Conservation (phyloP, 805 yeast species). For the Lipomyces orientalis region DNA sequence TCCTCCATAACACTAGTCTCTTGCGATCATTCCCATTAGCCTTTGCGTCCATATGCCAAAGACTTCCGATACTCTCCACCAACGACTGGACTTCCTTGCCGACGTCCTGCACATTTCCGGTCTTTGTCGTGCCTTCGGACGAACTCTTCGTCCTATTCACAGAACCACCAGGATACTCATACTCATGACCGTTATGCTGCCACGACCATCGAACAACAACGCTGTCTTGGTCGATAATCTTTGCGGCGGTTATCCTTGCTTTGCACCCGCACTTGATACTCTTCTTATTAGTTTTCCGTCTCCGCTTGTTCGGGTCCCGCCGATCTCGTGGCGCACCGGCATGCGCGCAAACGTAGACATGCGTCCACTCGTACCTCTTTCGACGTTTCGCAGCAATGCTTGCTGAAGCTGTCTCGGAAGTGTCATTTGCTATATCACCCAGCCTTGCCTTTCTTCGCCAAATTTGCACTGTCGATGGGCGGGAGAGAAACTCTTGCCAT, state of each 20-base stretch:
- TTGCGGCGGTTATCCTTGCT: slow-evolving; percentile 17
- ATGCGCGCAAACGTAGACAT: slow-evolving; percentile 24
- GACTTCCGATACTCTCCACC: background rate
- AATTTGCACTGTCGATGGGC: slow-evolving; percentile 11
- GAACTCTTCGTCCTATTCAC: too few species aligned
- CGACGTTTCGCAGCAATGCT: background rate
- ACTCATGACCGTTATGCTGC: slow-evolving; percentile 21
- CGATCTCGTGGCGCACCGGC: slow-evolving; percentile 24
- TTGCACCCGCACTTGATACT: slow-evolving; percentile 28
- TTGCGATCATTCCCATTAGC: background rate
- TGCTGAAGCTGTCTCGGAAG: background rate
- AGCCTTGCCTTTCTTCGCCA: slow-evolving; percentile 24
- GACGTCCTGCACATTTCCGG: background rate
- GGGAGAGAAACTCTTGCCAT: slow-evolving; percentile 14
- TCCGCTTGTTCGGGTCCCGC: slow-evolving; percentile 29
- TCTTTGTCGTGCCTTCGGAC: background rate
- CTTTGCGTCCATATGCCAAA: background rate
- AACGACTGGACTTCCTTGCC: background rate
- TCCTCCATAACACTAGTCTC: background rate
- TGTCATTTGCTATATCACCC: background rate
- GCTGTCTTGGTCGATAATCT: background rate
- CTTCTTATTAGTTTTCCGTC: slow-evolving; percentile 11
- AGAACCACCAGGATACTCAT: slow-evolving; percentile 6
- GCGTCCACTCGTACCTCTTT: slow-evolving; percentile 53
- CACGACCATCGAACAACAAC: slow-evolving; percentile 20